Percentiles rank a stretch among this genome's conserved stretches.
These are phyloP conservation scores for Aspergillus versicolor DNA, from an alignment of 2,329 filamentous ascomycete species.

Conservation along the genomic window DNA sequence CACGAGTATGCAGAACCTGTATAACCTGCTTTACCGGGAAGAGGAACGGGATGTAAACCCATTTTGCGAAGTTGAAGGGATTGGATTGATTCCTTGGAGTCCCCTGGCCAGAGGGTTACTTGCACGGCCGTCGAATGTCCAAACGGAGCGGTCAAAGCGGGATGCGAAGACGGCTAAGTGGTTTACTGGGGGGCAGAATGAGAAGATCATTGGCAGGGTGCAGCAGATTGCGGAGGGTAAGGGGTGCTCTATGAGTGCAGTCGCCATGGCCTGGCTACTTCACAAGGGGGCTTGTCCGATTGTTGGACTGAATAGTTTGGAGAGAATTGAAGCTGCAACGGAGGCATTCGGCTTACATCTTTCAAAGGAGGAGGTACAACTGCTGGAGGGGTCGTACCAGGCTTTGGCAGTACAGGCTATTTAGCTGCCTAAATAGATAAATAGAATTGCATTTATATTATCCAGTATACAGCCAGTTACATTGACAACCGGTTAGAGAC, in stretches of 20 bases:
- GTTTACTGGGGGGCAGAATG: neutral
- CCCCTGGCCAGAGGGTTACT: constrained; percentile 32
- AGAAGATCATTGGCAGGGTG: constrained; percentile 17
- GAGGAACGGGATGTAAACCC: constrained; percentile 26
- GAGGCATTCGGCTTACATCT: neutral
- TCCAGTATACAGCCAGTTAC: too few relatives aligned
- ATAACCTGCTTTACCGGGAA: constrained; percentile 23
- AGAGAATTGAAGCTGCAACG: constrained; percentile 18
- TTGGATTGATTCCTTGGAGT: constrained; percentile 23
- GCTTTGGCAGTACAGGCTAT: neutral
- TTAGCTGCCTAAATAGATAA: neutral
- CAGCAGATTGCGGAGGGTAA: constrained; percentile 16
- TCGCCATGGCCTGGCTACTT: constrained; percentile 26
- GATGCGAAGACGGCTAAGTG: constrained; percentile 1
- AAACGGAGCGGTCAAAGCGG: neutral
- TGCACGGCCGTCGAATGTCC: constrained; percentile 24
- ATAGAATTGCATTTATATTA: too few relatives aligned
- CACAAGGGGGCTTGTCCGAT: constrained; percentile 22
- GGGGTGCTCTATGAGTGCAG: constrained; percentile 21
- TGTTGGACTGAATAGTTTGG: constrained; percentile 24
- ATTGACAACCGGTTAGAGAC: too few relatives aligned
- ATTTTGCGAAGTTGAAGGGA: constrained; percentile 21
- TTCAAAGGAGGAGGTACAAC: neutral
- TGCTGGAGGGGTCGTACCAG: constrained; percentile 4
- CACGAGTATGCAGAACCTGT: constrained; percentile 52